Evolutionary conservation across 2,329 filamentous ascomycete genomes (phyloP).

Genomic region (Metarhizium humberi): DNA sequence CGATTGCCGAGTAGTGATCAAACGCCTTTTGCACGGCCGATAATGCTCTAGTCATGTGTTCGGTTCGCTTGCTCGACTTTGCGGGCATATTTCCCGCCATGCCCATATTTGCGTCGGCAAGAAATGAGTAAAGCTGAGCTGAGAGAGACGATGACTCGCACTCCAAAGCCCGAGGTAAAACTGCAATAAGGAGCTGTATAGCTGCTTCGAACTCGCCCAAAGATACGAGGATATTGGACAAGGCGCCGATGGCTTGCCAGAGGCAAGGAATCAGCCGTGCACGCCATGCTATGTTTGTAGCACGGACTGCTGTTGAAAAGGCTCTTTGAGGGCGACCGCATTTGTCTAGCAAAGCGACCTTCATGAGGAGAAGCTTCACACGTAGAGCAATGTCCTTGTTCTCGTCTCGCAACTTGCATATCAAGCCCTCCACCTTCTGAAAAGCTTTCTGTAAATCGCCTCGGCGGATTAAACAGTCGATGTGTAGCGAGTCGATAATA

Average conservation of each 20-base stretch:
- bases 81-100: conserved; percentile 48
- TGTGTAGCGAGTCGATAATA: conserved; percentile 40
- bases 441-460: conserved; percentile 40
- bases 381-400: conserved; percentile 52
- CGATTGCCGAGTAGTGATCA: conserved; percentile 53
- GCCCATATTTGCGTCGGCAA: conserved; percentile 74
- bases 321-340: conserved; percentile 62
- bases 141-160: conserved; percentile 52
- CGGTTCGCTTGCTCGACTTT: conserved; percentile 36
- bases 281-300: conserved; percentile 63
- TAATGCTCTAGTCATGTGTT: conserved; percentile 49
- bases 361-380: conserved; percentile 62
- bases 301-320: conserved; percentile 68
- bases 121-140: conserved; percentile 57
- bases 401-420: conserved; percentile 31
- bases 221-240: conserved; percentile 60
- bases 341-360: conserved; percentile 60
- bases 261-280: conserved; percentile 59
- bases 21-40: conserved; percentile 55
- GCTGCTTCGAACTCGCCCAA: conserved; percentile 64
- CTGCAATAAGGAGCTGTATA: conserved; percentile 51
- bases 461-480: conserved; percentile 40
- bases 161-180: conserved; percentile 71
- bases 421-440: conserved; percentile 35
- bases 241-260: conserved; percentile 60